phyloP scores from a whole-genome alignment of 2,329 filamentous ascomycete genomes.

The Fusarium sterilihyphosum region DNA sequence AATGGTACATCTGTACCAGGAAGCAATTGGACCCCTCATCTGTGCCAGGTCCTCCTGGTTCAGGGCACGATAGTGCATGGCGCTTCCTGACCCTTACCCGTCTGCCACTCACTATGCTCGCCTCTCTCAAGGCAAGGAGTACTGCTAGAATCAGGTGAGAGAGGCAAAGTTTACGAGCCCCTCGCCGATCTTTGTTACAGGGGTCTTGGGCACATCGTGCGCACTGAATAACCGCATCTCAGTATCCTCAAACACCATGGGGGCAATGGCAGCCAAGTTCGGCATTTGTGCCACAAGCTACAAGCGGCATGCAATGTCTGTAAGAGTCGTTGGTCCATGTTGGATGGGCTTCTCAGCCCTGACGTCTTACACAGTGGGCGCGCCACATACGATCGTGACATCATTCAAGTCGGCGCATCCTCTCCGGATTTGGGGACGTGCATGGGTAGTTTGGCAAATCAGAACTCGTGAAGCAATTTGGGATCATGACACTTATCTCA shows the following conservation, averaged over 20 bases:
- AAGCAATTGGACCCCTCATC: constrained; percentile 26
- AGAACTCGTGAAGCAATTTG: background rate
- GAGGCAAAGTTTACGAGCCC: constrained; percentile 23
- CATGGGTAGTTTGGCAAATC: constrained; percentile 16
- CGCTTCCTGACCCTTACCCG: constrained; percentile 1
- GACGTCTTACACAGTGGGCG: constrained; percentile 18
- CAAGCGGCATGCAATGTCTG: background rate
- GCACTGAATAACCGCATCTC: background rate
- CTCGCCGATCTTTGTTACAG: constrained; percentile 12
- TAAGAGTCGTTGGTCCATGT: background rate
- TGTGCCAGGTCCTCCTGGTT: constrained; percentile 8
- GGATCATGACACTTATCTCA: constrained; percentile 19
- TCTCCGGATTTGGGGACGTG: constrained; percentile 26
- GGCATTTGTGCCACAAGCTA: background rate
- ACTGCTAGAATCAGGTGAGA: constrained; percentile 19
- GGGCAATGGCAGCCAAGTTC: background rate
- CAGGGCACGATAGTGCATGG: constrained; percentile 10
- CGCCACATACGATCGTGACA: constrained; percentile 37
- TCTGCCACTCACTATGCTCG: background rate
- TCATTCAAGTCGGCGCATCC: constrained; percentile 33
- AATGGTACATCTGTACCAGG: background rate
- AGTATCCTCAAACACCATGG: background rate
- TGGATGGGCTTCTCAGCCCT: background rate
- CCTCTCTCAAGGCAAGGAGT: background rate
- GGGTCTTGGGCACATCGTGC: background rate